A percentile compares a stretch with the other conserved stretches of the same genome.
phyloP scores from a whole-genome alignment of 2,329 filamentous ascomycete genomes.

The Fusarium succisae region DNA sequence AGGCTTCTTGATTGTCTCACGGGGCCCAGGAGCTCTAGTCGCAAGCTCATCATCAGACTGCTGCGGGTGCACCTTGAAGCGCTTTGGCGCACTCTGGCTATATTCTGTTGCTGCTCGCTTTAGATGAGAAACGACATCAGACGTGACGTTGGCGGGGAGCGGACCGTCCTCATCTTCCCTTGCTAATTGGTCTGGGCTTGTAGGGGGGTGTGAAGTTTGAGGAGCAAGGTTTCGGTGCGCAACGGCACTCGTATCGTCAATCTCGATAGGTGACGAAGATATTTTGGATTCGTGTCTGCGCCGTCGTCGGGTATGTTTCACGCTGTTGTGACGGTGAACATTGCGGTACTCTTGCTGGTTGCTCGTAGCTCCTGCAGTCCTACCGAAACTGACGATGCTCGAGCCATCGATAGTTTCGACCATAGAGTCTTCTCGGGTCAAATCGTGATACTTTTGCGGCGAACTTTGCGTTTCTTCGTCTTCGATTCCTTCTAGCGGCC shows the following conservation, averaged over 20 bases:
- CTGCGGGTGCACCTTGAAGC: conserved; percentile 7
- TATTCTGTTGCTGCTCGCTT: conserved; percentile 14
- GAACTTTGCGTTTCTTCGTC: conserved; percentile 10
- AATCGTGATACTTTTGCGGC: conserved; percentile 7
- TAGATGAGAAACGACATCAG: conserved; percentile 29
- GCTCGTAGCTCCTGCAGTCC: conserved; percentile 10
- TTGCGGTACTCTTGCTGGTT: conserved; percentile 35
- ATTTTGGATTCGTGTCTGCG: neutral
- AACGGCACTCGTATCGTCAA: conserved; percentile 20
- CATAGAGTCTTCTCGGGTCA: conserved; percentile 35
- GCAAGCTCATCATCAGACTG: conserved; percentile 47
- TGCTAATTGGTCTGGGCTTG: conserved; percentile 41
- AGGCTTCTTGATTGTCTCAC: conserved; percentile 6
- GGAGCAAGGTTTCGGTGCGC: conserved; percentile 25
- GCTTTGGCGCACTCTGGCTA: conserved; percentile 8
- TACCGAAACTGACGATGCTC: conserved; percentile 27
- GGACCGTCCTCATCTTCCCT: conserved; percentile 11
- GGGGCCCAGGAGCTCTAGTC: neutral
- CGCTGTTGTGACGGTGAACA: conserved; percentile 10
- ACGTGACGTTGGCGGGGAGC: conserved; percentile 34
- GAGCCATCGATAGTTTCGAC: conserved; percentile 25
- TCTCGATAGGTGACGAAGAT: neutral
- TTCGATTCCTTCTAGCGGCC: conserved; percentile 16
- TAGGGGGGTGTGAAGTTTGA: neutral
- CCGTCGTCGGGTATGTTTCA: conserved; percentile 6